Percentiles rank a stretch among this genome's conserved stretches.
phyloP scores from a whole-genome alignment of 1,284 basidiomycete species.

The Heterobasidion annosum region DNA sequence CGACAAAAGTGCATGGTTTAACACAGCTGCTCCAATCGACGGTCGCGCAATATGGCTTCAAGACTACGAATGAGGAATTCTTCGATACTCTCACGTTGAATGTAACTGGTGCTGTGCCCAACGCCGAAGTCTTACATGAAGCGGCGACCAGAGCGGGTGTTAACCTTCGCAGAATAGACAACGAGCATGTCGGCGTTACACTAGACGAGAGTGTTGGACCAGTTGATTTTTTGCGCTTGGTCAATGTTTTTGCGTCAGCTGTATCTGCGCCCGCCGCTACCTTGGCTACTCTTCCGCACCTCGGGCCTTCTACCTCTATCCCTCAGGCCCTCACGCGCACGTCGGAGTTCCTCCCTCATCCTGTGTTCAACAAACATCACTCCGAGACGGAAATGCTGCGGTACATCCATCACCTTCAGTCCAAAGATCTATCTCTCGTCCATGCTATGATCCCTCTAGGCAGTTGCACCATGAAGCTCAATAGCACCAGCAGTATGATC shows the following conservation, averaged over 20 bases:
- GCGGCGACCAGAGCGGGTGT: constrained; percentile 62
- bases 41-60: constrained; percentile 71
- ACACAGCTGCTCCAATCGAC: constrained; percentile 72
- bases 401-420: constrained; percentile 90
- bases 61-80: constrained; percentile 55
- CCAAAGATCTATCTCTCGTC: constrained; percentile 90
- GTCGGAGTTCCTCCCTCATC: constrained; percentile 75
- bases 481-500: constrained; percentile 95
- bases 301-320: constrained; percentile 27
- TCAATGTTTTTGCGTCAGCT: constrained; percentile 75
- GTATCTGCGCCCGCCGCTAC: constrained; percentile 33
- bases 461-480: constrained; percentile 96
- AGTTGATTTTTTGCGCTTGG: constrained; percentile 66
- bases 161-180: constrained; percentile 82
- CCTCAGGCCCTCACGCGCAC: constrained; percentile 60
- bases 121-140: constrained; percentile 63
- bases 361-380: constrained; percentile 92
- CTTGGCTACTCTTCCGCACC: constrained; percentile 34
- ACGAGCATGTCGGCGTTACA: constrained; percentile 76
- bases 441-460: constrained; percentile 98
- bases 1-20: constrained; percentile 85
- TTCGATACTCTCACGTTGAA: constrained; percentile 96
- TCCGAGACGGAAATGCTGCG: constrained; percentile 98
- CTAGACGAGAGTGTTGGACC: constrained; percentile 87
- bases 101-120: constrained; percentile 49